A percentile compares a stretch with the other conserved stretches of the same genome.
Evolutionary conservation across 2,329 filamentous ascomycete species (phyloP).

Genomic region (Fusarium sambucinum): DNA sequence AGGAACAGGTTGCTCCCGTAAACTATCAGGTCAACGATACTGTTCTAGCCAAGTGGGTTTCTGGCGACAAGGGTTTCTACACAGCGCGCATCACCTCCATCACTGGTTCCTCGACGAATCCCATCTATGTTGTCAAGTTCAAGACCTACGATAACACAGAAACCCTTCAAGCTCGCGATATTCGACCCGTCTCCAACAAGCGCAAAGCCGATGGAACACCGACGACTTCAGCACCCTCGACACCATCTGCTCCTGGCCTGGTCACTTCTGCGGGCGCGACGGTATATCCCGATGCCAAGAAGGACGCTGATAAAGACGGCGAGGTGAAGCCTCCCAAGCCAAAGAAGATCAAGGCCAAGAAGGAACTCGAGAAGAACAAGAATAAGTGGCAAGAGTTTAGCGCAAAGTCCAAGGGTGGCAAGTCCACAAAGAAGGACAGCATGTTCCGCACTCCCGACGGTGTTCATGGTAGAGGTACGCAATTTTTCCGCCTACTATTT

Average conservation of each 20-base stretch:
- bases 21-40: conserved; percentile 89
- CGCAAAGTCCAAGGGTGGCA: conserved; percentile 78
- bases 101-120: conserved; percentile 89
- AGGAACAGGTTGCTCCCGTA: conserved; percentile 59
- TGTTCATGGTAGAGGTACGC: conserved; percentile 83
- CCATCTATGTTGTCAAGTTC: conserved; percentile 95
- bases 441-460: conserved; percentile 96
- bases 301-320: conserved; percentile 72
- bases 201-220: conserved; percentile 86
- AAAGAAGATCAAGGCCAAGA: conserved; percentile 92
- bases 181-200: conserved; percentile 83
- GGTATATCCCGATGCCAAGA: conserved; percentile 71
- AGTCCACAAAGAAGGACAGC: conserved; percentile 84
- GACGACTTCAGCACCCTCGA: conserved; percentile 57
- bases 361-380: conserved; percentile 90
- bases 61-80: conserved; percentile 91
- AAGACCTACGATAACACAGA: conserved; percentile 90
- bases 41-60: conserved; percentile 90
- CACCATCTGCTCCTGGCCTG: conserved; percentile 55
- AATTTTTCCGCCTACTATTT: too few relatives aligned
- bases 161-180: conserved; percentile 83
- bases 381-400: conserved; percentile 96
- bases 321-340: conserved; percentile 78
- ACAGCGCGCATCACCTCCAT: conserved; percentile 93
- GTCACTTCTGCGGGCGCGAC: conserved; percentile 69